Conservation (phyloP, 2,329 filamentous ascomycete species). For the Phaeophleospora eucalypticola region DNA sequence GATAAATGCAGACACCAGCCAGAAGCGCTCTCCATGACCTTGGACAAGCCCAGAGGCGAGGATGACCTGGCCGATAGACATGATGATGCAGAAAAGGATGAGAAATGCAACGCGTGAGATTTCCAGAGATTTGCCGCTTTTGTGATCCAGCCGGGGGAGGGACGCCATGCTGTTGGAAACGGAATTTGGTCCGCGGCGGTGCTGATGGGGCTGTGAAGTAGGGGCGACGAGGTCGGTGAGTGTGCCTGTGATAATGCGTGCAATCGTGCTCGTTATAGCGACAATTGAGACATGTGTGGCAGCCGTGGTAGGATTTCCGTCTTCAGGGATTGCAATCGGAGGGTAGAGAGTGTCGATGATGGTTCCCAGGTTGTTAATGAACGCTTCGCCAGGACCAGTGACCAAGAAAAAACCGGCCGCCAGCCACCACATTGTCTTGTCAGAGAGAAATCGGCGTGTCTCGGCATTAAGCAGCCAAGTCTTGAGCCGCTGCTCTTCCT, state of each 20-base stretch:
- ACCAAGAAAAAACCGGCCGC: slow-evolving; percentile 88
- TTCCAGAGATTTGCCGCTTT: slow-evolving; percentile 41
- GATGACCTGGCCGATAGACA: slow-evolving; percentile 69
- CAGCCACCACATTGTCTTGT: slow-evolving; percentile 94
- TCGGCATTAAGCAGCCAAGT: slow-evolving; percentile 88
- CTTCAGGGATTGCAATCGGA: slow-evolving; percentile 51
- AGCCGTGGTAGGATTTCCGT: slow-evolving; percentile 56
- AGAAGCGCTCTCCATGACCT: slow-evolving; percentile 73
- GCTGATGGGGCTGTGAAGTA: slow-evolving; percentile 48
- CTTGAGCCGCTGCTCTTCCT: slow-evolving; percentile 68
- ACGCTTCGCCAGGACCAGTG: slow-evolving; percentile 92
- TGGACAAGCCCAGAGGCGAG: slow-evolving; percentile 74
- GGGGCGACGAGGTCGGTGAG: slow-evolving; percentile 83
- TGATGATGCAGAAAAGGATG: slow-evolving; percentile 66
- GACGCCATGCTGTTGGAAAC: slow-evolving; percentile 40
- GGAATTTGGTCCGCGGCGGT: slow-evolving; percentile 48
- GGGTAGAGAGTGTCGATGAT: slow-evolving; percentile 81
- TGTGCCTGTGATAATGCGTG: slow-evolving; percentile 82
- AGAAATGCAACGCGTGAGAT: slow-evolving; percentile 79
- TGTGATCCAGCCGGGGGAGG: slow-evolving; percentile 21
- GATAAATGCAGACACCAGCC: slow-evolving; percentile 76
- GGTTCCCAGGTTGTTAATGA: slow-evolving; percentile 95
- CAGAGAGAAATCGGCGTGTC: slow-evolving; percentile 76
- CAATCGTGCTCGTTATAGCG: slow-evolving; percentile 83
- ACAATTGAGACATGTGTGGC: slow-evolving; percentile 92